Evolutionary conservation across 441 rosid species (phyloP).

Genomic region (Gossypium laxum): DNA sequence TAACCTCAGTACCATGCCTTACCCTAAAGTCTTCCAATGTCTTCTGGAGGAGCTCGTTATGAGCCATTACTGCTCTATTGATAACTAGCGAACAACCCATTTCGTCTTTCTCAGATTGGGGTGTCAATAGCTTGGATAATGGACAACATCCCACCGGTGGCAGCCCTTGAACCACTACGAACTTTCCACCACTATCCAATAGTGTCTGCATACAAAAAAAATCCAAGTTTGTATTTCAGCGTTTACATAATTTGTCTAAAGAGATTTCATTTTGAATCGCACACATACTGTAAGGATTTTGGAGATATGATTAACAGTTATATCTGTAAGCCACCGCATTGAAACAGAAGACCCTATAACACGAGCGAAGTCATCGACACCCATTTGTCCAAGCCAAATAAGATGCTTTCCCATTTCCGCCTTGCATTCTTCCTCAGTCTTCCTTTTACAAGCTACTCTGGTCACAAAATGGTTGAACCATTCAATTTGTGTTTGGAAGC

Average conservation of each 20-base stretch:
- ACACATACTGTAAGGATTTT: slow-evolving; percentile 26
- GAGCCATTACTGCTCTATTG: slow-evolving; percentile 24
- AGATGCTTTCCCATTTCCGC: slow-evolving; percentile 12
- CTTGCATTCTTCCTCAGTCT: slow-evolving; percentile 13
- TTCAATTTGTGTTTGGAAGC: slow-evolving; percentile 23
- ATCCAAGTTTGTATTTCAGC: background rate
- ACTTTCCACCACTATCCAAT: slow-evolving; percentile 33
- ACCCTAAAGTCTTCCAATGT: slow-evolving; percentile 15
- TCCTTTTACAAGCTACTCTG: slow-evolving; percentile 5
- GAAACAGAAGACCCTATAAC: slow-evolving; percentile 19
- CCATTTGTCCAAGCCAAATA: slow-evolving; percentile 42
- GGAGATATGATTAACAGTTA: slow-evolving; percentile 16
- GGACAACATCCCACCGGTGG: slow-evolving; percentile 46
- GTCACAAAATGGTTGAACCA: slow-evolving; percentile 30
- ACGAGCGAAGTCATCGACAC: slow-evolving; percentile 34
- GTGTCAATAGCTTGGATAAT: slow-evolving; percentile 10
- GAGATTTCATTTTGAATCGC: background rate
- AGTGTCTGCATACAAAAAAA: slow-evolving; percentile 21
- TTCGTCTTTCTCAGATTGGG: slow-evolving; percentile 17
- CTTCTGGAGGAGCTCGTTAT: slow-evolving; percentile 32
- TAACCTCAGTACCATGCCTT: background rate
- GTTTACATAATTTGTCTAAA: background rate
- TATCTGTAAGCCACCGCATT: slow-evolving; percentile 18
- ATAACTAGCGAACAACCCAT: slow-evolving; percentile 25
- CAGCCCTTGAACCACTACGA: slow-evolving; percentile 36